These are phyloP conservation scores for Gonapodya sp. DNA, from an alignment of 192 early-diverging fungal genomes.

Conservation along the genomic window DNA sequence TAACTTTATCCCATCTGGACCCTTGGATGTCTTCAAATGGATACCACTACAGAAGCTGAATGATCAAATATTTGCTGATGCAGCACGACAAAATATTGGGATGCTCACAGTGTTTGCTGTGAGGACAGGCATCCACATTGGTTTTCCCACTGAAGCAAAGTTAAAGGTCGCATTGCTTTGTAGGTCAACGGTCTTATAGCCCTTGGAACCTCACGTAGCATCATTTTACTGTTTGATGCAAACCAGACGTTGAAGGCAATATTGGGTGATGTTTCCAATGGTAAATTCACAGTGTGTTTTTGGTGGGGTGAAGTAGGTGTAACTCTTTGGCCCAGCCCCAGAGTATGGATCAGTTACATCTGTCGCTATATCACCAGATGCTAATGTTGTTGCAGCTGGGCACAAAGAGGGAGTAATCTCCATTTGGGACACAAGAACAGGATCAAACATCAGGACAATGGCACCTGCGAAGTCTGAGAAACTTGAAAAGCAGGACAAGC, in stretches of 20 bases:
- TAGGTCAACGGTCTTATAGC: not conserved
- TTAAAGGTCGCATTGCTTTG: no score
- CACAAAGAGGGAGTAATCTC: not conserved
- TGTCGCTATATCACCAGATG: not conserved
- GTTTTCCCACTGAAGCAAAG: no score
- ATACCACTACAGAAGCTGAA: not conserved
- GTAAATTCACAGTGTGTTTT: not conserved
- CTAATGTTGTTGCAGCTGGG: not conserved
- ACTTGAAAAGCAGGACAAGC: not conserved
- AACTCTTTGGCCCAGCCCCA: not conserved
- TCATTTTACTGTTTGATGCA: not conserved
- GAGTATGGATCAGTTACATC: not conserved
- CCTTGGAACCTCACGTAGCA: not conserved
- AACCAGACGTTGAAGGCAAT: not conserved
- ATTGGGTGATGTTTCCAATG: not conserved
- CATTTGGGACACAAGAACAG: not conserved
- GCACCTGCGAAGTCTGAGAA: not conserved
- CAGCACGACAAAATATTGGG: not conserved
- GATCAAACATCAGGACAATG: not conserved
- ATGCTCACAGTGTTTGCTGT: not conserved
- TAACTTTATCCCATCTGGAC: not conserved
- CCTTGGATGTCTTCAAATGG: not conserved
- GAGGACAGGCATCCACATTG: not conserved
- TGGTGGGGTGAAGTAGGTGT: not conserved
- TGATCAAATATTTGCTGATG: not conserved